A percentile compares a stretch with the other conserved stretches of the same genome.
Evolutionary conservation across 2,329 filamentous ascomycete genomes (phyloP).

Genomic region (Myriosclerotinia scirpicola): DNA sequence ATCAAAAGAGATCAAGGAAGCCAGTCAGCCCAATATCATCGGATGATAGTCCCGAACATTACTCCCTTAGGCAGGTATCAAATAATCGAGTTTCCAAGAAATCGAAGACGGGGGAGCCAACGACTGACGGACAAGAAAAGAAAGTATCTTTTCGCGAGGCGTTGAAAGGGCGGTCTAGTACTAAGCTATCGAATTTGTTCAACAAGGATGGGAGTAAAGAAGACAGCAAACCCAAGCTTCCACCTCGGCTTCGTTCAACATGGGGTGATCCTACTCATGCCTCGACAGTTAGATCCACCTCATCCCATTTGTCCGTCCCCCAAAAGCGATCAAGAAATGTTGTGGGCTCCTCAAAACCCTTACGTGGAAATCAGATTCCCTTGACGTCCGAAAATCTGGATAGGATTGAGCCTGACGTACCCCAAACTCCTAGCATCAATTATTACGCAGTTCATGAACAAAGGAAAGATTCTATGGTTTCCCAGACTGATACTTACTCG

Average conservation of each 20-base stretch:
- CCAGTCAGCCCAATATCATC: conserved; percentile 36
- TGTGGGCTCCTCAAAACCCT: conserved; percentile 34
- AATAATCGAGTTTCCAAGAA: conserved; percentile 41
- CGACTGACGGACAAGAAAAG: conserved; percentile 44
- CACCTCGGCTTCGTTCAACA: conserved; percentile 31
- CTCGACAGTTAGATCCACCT: conserved; percentile 28
- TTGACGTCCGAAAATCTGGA: conserved; percentile 46
- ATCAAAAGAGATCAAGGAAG: conserved; percentile 39
- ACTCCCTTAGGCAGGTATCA: conserved; percentile 31
- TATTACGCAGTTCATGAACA: conserved; percentile 53
- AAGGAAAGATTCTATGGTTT: conserved; percentile 55
- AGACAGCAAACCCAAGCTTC: conserved; percentile 33
- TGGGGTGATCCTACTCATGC: conserved; percentile 35
- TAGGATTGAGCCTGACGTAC: conserved; percentile 29
- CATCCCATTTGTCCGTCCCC: conserved; percentile 39
- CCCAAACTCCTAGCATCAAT: conserved; percentile 47
- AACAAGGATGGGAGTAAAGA: conserved; percentile 47
- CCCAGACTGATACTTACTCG: conserved; percentile 56
- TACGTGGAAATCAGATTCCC: conserved; percentile 44
- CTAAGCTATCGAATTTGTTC: conserved; percentile 51
- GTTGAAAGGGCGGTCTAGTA: conserved; percentile 51
- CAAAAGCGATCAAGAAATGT: conserved; percentile 40
- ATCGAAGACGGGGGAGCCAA: conserved; percentile 36
- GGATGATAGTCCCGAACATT: conserved; percentile 30
- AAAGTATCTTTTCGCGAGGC: conserved; percentile 50